A percentile compares a stretch with the other conserved stretches of the same genome.
Conservation (phyloP, 176 grass and related monocot genomes). For the Aegilops sharonensis region DNA sequence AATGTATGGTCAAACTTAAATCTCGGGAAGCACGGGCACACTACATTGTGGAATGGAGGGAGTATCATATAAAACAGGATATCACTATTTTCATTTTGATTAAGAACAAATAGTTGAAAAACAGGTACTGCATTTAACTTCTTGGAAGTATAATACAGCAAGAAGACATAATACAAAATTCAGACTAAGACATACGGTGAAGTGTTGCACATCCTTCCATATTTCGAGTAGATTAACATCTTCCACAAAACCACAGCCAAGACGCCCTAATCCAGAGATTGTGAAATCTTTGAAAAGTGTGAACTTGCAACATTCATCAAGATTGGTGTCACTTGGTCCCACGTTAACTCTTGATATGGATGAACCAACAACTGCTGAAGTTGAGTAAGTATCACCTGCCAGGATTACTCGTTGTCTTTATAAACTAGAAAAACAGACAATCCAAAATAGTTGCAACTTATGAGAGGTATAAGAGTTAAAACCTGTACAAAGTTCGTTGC, state of each 20-base stretch:
- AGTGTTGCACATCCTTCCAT: constrained; percentile 61
- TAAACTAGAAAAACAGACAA: neutral
- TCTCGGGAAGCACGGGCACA: too few relatives aligned
- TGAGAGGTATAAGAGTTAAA: neutral
- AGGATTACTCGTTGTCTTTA: constrained; percentile 5
- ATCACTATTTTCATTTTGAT: neutral
- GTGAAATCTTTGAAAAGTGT: constrained; percentile 74
- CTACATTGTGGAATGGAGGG: too few relatives aligned
- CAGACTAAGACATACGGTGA: constrained; percentile 42
- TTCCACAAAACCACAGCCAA: constrained; percentile 64
- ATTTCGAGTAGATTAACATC: constrained; percentile 57
- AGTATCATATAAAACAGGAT: neutral
- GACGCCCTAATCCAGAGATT: constrained; percentile 51
- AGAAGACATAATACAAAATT: constrained; percentile 22
- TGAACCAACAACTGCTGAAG: constrained; percentile 11
- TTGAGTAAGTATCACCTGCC: constrained; percentile 15
- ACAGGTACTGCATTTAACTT: constrained; percentile 14
- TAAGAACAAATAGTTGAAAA: constrained; percentile 23
- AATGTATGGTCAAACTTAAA: too few relatives aligned
- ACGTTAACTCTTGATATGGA: constrained; percentile 9
- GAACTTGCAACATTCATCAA: constrained; percentile 43
- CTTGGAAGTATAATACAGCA: neutral
- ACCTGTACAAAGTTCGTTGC: constrained; percentile 2
- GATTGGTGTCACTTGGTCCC: constrained; percentile 29
- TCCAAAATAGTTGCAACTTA: constrained; percentile 3